Conservation (phyloP, 306 rosid genomes). For the Rosa rugosa region DNA sequence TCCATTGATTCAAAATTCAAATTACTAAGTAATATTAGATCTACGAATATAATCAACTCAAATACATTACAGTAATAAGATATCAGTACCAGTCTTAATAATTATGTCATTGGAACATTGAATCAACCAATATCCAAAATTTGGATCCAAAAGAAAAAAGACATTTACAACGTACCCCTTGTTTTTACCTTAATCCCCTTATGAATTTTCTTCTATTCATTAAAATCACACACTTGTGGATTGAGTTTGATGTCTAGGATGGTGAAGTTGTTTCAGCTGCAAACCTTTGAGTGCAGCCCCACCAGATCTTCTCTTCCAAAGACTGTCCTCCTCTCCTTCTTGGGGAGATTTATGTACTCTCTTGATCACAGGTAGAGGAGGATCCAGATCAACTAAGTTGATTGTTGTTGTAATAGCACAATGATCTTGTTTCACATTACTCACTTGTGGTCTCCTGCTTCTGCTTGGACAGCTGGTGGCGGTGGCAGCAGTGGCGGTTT, state of each 20-base stretch:
- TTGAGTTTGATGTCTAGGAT: constrained; percentile 43
- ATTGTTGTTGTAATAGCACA: not conserved
- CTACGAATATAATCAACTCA: not conserved
- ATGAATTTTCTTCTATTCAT: not conserved
- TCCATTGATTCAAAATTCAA: not conserved
- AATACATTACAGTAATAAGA: not conserved
- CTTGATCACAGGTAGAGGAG: constrained; percentile 42
- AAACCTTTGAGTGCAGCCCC: constrained; percentile 44
- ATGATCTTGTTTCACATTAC: not conserved
- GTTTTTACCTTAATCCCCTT: not conserved
- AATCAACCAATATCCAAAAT: constrained; percentile 17
- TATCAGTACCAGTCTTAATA: not conserved
- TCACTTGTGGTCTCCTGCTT: constrained; percentile 27
- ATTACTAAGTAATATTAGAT: not conserved
- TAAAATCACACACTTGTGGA: constrained; percentile 57
- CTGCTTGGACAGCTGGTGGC: constrained; percentile 22
- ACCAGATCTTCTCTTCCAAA: constrained; percentile 81
- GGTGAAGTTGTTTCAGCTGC: constrained; percentile 62
- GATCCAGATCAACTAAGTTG: constrained; percentile 36
- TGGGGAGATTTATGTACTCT: constrained; percentile 26
- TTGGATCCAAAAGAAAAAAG: constrained; percentile 4
- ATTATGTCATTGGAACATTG: not conserved
- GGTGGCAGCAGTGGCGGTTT: constrained; percentile 23
- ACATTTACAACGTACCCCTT: not conserved
- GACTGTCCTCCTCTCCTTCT: constrained; percentile 33